A percentile compares a stretch with the other conserved stretches of the same genome.
phyloP scores from a whole-genome alignment of 192 early-diverging fungal species.

The Lobosporangium transversale region DNA sequence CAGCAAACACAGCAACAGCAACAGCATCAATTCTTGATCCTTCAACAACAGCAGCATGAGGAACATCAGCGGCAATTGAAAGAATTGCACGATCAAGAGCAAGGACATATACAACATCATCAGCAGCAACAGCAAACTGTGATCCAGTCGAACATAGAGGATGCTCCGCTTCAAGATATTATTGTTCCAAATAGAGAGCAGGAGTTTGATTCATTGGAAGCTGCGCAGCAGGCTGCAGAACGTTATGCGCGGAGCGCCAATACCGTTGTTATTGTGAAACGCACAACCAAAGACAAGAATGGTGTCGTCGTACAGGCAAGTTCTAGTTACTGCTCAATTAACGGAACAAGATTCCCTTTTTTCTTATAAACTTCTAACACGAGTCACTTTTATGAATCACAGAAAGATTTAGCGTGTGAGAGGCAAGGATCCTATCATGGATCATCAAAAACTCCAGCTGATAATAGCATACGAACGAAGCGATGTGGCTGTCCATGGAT shows the following conservation, averaged over 20 bases:
- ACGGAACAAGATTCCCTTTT: too few species aligned
- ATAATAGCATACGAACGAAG: constrained; percentile 28
- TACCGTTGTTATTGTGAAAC: constrained; percentile 44
- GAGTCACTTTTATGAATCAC: neutral
- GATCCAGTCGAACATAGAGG: neutral
- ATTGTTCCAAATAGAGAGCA: constrained; percentile 27
- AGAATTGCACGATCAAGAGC: constrained; percentile 26
- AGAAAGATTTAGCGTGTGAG: constrained; percentile 54
- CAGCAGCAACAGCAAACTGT: constrained; percentile 9
- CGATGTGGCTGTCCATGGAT: constrained; percentile 53
- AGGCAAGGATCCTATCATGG: constrained; percentile 39
- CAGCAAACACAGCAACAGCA: constrained; percentile 24
- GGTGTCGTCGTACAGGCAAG: constrained; percentile 44
- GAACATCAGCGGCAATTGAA: constrained; percentile 19
- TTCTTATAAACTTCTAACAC: too few species aligned
- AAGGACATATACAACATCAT: constrained; percentile 18
- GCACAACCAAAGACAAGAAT: constrained; percentile 45
- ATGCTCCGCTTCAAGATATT: constrained; percentile 1
- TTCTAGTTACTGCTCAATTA: neutral
- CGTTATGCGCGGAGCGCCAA: constrained; percentile 38
- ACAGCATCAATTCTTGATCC: constrained; percentile 9
- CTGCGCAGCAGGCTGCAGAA: constrained; percentile 30
- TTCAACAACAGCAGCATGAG: constrained; percentile 20
- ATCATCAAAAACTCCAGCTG: constrained; percentile 23
- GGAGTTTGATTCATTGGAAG: constrained; percentile 33